These are phyloP conservation scores for Podospora pseudoanserina DNA, from an alignment of 495 filamentous ascomycete species.

Conservation along the genomic window DNA sequence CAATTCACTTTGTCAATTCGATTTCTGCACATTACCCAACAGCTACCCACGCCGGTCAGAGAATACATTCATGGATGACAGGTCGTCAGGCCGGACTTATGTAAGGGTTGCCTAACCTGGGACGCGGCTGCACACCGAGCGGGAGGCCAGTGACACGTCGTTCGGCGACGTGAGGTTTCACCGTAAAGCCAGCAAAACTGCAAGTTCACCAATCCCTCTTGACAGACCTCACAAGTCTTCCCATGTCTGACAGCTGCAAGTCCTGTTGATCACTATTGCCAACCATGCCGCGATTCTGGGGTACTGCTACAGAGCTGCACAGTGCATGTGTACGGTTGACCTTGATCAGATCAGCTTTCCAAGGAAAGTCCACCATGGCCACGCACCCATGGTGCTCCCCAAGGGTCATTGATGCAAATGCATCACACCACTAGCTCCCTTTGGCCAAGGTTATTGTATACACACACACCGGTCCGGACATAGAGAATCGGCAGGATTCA, in stretches of 20 bases:
- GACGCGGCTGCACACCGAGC: constrained; percentile 6
- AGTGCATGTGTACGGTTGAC: constrained; percentile 1
- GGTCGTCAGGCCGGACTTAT: constrained; percentile 9
- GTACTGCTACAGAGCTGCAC: constrained; percentile 11
- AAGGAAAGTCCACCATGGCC: background rate
- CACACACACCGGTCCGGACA: too few relatives aligned
- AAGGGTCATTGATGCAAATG: too few relatives aligned
- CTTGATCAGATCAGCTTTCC: background rate
- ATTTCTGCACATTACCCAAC: background rate
- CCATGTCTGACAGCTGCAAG: constrained; percentile 16
- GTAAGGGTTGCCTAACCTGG: constrained; percentile 23
- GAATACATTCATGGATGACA: background rate
- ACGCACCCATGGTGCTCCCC: too few relatives aligned
- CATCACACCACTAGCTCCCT: background rate
- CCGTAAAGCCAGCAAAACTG: background rate
- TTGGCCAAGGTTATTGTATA: background rate
- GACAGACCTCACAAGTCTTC: constrained; percentile 7
- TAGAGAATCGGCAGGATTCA: too few relatives aligned
- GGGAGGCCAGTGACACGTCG: background rate
- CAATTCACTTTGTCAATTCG: background rate
- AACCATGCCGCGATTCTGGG: background rate
- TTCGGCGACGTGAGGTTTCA: constrained; percentile 13
- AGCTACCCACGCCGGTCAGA: background rate
- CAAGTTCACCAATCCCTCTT: background rate
- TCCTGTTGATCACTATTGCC: constrained; percentile 3